Conservation (phyloP, 2,329 filamentous ascomycete genomes). For the Alternaria triticimaculans region DNA sequence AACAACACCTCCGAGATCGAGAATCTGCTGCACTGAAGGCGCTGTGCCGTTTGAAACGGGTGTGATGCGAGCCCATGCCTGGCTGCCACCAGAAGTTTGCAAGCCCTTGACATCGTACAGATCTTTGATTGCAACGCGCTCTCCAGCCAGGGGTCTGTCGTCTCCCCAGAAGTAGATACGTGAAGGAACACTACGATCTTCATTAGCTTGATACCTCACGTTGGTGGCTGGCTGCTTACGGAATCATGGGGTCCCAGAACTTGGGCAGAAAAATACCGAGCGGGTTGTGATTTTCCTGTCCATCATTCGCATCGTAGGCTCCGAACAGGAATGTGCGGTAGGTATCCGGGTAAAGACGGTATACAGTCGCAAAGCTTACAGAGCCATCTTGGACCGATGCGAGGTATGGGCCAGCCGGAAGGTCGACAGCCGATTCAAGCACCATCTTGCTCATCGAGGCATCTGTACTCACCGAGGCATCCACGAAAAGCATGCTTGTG, state of each 20-base stretch:
- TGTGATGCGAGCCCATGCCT: slow-evolving; percentile 32
- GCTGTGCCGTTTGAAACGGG: slow-evolving; percentile 26
- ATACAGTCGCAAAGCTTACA: slow-evolving; percentile 34
- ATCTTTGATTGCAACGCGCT: slow-evolving; percentile 39
- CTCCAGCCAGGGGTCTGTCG: slow-evolving; percentile 32
- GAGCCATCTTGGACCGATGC: slow-evolving; percentile 14
- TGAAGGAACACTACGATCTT: slow-evolving; percentile 42
- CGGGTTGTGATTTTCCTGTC: slow-evolving; percentile 25
- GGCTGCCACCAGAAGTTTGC: slow-evolving; percentile 31
- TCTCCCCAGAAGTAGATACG: slow-evolving; percentile 49
- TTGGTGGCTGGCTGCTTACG: slow-evolving; percentile 19
- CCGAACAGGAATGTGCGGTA: slow-evolving; percentile 41
- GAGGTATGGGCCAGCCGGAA: slow-evolving; percentile 42
- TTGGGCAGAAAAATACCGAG: slow-evolving; percentile 35
- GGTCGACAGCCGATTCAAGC: slow-evolving; percentile 7
- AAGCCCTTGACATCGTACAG: slow-evolving; percentile 36
- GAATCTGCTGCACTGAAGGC: slow-evolving; percentile 31
- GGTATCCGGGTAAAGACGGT: slow-evolving; percentile 39
- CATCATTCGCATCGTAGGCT: slow-evolving; percentile 36
- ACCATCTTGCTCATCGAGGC: neutral
- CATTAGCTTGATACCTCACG: neutral
- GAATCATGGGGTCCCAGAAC: slow-evolving; percentile 39
- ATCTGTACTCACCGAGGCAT: slow-evolving; percentile 13
- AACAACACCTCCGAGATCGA: slow-evolving; percentile 48
- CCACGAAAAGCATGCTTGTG: slow-evolving; percentile 24